phyloP scores from a whole-genome alignment of 306 rosid species.

The Ochetophila trinervis region DNA sequence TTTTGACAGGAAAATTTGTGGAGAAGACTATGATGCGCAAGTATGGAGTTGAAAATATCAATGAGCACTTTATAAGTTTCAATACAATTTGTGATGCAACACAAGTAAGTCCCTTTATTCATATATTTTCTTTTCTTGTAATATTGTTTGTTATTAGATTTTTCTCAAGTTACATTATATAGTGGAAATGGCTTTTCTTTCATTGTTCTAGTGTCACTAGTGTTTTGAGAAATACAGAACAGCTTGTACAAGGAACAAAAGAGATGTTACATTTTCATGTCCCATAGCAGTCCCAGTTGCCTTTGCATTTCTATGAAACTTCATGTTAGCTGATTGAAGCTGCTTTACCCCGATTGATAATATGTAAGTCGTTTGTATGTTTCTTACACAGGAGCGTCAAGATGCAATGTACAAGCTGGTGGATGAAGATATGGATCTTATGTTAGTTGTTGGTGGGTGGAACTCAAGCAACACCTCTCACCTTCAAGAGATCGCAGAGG shows the following conservation, averaged over 20 bases:
- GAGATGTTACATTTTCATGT: neutral
- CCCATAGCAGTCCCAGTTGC: neutral
- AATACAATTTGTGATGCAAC: conserved; percentile 98
- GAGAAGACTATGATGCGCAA: conserved; percentile 88
- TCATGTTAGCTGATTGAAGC: no score
- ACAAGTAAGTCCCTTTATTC: conserved; percentile 50
- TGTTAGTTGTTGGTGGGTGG: conserved; percentile 95
- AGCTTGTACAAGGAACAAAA: no score
- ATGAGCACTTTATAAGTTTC: conserved; percentile 83
- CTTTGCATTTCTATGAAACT: no score
- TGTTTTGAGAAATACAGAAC: neutral
- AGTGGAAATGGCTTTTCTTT: neutral
- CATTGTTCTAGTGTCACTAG: neutral
- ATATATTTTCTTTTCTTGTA: neutral
- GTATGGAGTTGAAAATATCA: conserved; percentile 76
- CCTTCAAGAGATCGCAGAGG: conserved; percentile 97
- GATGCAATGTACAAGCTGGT: conserved; percentile 99
- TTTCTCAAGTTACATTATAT: neutral
- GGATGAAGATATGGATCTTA: conserved; percentile 71
- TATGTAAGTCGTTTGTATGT: conserved; percentile 1
- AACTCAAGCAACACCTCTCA: conserved; percentile 97
- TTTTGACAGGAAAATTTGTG: conserved; percentile 64
- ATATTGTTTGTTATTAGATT: neutral
- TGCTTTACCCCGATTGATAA: neutral
- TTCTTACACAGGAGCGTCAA: conserved; percentile 79